Percentiles rank a stretch among this genome's conserved stretches.
Evolutionary conservation across 352 stramenopile species (phyloP).

Genomic region (Phytophthora podocarpi): DNA sequence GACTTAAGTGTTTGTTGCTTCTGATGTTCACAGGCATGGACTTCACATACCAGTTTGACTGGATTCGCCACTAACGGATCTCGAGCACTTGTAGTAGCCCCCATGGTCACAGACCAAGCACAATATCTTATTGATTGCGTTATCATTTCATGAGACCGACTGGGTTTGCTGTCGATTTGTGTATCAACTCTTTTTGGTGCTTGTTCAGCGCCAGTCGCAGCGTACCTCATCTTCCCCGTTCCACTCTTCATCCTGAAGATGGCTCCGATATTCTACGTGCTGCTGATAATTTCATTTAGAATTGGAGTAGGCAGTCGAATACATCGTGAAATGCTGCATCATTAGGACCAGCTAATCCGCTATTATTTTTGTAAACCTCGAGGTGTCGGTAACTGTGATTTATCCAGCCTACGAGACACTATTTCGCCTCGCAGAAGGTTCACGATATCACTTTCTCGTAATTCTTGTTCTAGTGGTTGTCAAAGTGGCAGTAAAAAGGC

Average conservation of each 20-base stretch:
- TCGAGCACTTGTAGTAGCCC: too few relatives aligned
- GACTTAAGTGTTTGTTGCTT: too few relatives aligned
- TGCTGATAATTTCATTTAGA: slow-evolving; percentile 10
- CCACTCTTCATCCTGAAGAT: slow-evolving; percentile 8
- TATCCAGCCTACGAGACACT: slow-evolving; percentile 24
- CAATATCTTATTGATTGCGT: slow-evolving; percentile 8
- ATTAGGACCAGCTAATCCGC: slow-evolving; percentile 2
- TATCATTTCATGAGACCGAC: not conserved
- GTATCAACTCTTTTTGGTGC: not conserved
- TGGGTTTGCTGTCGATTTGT: slow-evolving; percentile 2
- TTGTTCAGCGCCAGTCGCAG: not conserved
- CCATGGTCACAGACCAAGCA: not conserved
- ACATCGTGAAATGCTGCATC: not conserved
- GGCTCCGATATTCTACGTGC: slow-evolving; percentile 11
- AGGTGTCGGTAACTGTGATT: slow-evolving; percentile 2
- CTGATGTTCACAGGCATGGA: too few relatives aligned
- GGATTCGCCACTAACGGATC: too few relatives aligned
- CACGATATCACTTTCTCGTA: slow-evolving; percentile 6
- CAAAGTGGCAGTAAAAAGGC: slow-evolving; percentile 27
- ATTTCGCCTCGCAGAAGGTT: not conserved
- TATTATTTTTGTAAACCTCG: slow-evolving; percentile 7
- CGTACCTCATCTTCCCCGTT: slow-evolving; percentile 6
- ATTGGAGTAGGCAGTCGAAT: not conserved
- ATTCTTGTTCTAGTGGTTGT: slow-evolving; percentile 29
- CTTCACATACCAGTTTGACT: slow-evolving; percentile 8